Percentiles rank a stretch among this genome's conserved stretches.
phyloP scores from a whole-genome alignment of 2,329 filamentous ascomycete genomes.

The Scortechinia acanthostroma region DNA sequence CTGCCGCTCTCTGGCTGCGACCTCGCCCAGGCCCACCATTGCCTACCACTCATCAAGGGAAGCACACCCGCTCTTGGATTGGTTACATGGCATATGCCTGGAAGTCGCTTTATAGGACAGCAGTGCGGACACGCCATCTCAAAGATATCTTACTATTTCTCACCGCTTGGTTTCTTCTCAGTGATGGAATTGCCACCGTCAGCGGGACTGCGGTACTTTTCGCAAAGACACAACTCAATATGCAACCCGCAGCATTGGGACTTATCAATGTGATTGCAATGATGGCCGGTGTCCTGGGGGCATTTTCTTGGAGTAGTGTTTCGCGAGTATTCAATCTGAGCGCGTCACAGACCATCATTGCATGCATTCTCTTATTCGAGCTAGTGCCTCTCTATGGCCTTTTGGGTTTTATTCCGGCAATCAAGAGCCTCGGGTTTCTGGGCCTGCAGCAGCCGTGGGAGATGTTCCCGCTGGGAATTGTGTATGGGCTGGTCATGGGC shows the following conservation, averaged over 20 bases:
- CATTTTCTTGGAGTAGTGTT: constrained; percentile 80
- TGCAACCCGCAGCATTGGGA: constrained; percentile 80
- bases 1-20: constrained; percentile 79
- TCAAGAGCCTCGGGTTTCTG: constrained; percentile 67
- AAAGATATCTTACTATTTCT: constrained; percentile 74
- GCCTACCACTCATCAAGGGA: constrained; percentile 22
- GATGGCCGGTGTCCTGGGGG: constrained; percentile 74
- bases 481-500: constrained; percentile 89
- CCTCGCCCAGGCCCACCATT: constrained; percentile 83
- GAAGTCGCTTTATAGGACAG: constrained; percentile 75
- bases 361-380: constrained; percentile 87
- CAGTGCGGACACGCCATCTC: constrained; percentile 66
- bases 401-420: constrained; percentile 75
- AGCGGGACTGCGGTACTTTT: constrained; percentile 92
- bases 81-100: constrained; percentile 78
- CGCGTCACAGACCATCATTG: constrained; percentile 81
- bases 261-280: constrained; percentile 93
- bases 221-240: constrained; percentile 84
- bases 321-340: constrained; percentile 63
- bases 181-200: constrained; percentile 88
- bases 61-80: constrained; percentile 41
- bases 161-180: constrained; percentile 86
- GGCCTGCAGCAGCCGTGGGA: constrained; percentile 94
- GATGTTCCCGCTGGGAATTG: constrained; percentile 84
- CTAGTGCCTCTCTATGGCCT: constrained; percentile 88